phyloP scores from a whole-genome alignment of 306 rosid genomes.

The Trichosanthes cucumerina region DNA sequence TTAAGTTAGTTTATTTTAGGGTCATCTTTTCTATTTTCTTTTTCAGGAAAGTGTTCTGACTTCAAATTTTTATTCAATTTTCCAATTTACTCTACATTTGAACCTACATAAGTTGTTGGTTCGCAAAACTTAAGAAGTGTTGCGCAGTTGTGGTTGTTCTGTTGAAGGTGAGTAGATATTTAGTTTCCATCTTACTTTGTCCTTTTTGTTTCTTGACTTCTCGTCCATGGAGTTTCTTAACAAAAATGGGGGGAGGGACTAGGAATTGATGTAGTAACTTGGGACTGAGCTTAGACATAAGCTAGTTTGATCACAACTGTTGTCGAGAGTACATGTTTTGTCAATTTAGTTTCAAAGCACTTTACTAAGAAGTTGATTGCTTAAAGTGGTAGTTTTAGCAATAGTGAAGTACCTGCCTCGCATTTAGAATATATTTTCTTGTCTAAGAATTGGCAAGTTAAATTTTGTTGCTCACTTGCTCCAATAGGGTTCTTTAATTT shows the following conservation, averaged over 20 bases:
- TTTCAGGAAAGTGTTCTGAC: neutral
- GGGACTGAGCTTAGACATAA: neutral
- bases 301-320: neutral
- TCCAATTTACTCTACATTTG: neutral
- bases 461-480: neutral
- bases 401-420: neutral
- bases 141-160: neutral
- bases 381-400: neutral
- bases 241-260: too few relatives aligned
- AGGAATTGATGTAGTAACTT: neutral
- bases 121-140: neutral
- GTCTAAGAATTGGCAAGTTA: neutral
- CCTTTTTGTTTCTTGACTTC: neutral
- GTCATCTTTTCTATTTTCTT: neutral
- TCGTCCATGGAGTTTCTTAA: neutral
- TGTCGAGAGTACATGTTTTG: neutral
- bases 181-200: neutral
- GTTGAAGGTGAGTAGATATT: conserved; percentile 3
- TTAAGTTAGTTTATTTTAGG: too few relatives aligned
- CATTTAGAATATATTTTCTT: neutral
- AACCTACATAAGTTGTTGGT: neutral
- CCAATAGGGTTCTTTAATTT: neutral
- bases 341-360: neutral
- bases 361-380: neutral
- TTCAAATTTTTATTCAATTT: neutral